A percentile compares a stretch with the other conserved stretches of the same genome.
These are phyloP conservation scores for Boletus bicolor DNA, from an alignment of 768 basidiomycete genomes.

Conservation along the genomic window DNA sequence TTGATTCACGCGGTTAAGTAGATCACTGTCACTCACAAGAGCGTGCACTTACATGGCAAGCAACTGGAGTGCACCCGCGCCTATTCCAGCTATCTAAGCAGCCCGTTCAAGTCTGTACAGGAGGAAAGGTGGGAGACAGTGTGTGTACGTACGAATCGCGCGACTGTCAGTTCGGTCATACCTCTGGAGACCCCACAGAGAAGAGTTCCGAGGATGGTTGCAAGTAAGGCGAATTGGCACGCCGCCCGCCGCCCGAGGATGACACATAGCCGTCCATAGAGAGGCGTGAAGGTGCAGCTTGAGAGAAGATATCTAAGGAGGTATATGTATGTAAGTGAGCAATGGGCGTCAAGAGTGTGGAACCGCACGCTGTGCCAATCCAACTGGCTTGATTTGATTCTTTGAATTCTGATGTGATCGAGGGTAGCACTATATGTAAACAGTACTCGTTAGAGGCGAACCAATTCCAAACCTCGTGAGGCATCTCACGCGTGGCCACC, in stretches of 20 bases:
- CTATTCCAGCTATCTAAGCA: slow-evolving; percentile 12
- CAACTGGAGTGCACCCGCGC: slow-evolving; percentile 11
- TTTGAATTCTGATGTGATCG: slow-evolving; percentile 24
- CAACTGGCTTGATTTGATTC: slow-evolving; percentile 27
- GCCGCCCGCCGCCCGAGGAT: slow-evolving; percentile 13
- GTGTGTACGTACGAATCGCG: slow-evolving; percentile 11
- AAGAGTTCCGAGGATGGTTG: slow-evolving; percentile 9
- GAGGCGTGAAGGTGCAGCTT: slow-evolving; percentile 16
- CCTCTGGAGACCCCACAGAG: slow-evolving; percentile 8
- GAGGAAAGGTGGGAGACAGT: neutral
- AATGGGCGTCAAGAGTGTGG: neutral
- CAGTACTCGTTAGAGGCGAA: neutral
- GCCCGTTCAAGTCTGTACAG: neutral
- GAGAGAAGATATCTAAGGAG: slow-evolving; percentile 14
- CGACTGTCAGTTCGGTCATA: slow-evolving; percentile 12
- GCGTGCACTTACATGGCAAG: slow-evolving; percentile 6
- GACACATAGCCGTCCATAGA: slow-evolving; percentile 18
- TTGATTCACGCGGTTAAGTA: neutral
- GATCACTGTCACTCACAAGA: neutral
- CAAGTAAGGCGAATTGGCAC: slow-evolving; percentile 13
- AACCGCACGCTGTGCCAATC: slow-evolving; percentile 23
- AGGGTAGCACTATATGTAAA: slow-evolving; percentile 7
- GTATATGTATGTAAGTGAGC: neutral
- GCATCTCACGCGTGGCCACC: slow-evolving; percentile 19
- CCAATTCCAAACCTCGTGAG: neutral